These are phyloP conservation scores for Penicillium sp. DNA, from an alignment of 2,329 filamentous ascomycete species.

Conservation along the genomic window DNA sequence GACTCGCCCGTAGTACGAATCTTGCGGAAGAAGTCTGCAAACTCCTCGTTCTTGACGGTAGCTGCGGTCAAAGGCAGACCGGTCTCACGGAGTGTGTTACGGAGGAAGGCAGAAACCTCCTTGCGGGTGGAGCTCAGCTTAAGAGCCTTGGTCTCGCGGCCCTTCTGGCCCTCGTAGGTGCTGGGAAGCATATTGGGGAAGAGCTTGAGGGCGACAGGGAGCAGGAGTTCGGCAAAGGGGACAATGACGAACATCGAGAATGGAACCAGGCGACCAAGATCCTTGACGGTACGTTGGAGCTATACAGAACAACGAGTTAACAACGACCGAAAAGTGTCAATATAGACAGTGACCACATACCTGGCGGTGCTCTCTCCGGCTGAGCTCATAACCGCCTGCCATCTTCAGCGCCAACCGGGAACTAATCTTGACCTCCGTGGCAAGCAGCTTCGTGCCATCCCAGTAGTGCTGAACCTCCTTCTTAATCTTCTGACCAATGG, in stretches of 20 bases:
- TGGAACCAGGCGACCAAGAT: conserved; percentile 88
- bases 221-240: conserved; percentile 89
- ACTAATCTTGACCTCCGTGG: conserved; percentile 91
- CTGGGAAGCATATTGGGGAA: conserved; percentile 98
- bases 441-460: conserved; percentile 96
- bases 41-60: conserved; percentile 90
- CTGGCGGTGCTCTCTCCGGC: conserved; percentile 88
- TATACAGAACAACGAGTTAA: conserved; percentile 37
- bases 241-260: conserved; percentile 98
- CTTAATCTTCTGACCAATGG: conserved; percentile 89
- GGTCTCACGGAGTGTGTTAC: conserved; percentile 88
- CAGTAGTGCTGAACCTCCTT: conserved; percentile 94
- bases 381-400: conserved; percentile 96
- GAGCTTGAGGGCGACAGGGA: conserved; percentile 88
- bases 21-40: conserved; percentile 96
- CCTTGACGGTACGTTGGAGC: conserved; percentile 89
- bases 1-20: conserved; percentile 88
- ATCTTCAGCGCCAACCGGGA: conserved; percentile 91
- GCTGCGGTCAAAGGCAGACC: conserved; percentile 84
- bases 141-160: conserved; percentile 86
- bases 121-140: conserved; percentile 84
- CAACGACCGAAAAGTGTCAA: background rate
- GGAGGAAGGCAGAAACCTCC: conserved; percentile 89
- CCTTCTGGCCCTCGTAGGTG: conserved; percentile 91
- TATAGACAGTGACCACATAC: conserved; percentile 43